These are phyloP conservation scores for Fusarium sp. DNA, from an alignment of 2,329 filamentous ascomycete species.

Conservation along the genomic window DNA sequence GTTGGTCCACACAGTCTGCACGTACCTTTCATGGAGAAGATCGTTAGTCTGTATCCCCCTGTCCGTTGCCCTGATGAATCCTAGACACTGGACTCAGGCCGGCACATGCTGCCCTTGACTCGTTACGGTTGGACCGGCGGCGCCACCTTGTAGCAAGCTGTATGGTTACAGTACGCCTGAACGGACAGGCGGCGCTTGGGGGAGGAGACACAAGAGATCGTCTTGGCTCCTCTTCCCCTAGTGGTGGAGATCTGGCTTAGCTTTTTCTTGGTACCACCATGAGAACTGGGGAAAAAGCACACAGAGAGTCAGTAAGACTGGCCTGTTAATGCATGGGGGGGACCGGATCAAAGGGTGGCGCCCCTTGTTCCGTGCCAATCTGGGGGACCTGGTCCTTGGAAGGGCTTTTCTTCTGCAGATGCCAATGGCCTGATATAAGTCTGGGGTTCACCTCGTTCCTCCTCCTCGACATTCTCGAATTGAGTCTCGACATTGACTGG, in stretches of 20 bases:
- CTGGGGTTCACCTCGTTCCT: conserved; percentile 25
- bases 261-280: neutral
- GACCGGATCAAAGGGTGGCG: conserved; percentile 47
- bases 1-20: neutral
- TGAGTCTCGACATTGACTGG: conserved; percentile 26
- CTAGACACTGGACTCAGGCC: conserved; percentile 22
- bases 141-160: neutral
- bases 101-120: conserved; percentile 24
- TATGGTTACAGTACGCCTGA: neutral
- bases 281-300: conserved; percentile 20
- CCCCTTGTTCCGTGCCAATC: conserved; percentile 37
- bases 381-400: conserved; percentile 25
- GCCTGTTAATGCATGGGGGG: conserved; percentile 17
- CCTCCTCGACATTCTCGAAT: conserved; percentile 12
- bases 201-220: conserved; percentile 15
- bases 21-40: neutral
- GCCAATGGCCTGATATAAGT: conserved; percentile 41
- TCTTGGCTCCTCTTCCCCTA: conserved; percentile 38
- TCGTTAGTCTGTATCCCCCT: neutral
- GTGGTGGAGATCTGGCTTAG: conserved; percentile 40
- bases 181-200: conserved; percentile 37
- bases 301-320: neutral
- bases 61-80: conserved; percentile 26
- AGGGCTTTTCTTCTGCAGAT: conserved; percentile 2
- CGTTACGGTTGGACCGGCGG: conserved; percentile 30